phyloP scores from a whole-genome alignment of 345 rosid genomes.

The Linum tenue region DNA sequence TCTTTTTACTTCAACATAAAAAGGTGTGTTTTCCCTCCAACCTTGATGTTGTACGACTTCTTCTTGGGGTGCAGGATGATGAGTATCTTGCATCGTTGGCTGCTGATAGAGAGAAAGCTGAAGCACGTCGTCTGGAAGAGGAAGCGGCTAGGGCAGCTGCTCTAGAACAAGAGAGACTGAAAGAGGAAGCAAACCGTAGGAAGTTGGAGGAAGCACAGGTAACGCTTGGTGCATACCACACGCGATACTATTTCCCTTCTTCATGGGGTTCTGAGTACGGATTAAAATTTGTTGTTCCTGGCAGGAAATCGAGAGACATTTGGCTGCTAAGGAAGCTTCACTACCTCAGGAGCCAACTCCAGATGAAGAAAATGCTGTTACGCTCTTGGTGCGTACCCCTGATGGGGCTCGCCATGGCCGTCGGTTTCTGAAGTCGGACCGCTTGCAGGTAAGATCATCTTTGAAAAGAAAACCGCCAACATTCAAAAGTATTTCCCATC shows the following conservation, averaged over 20 bases:
- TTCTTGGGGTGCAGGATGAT: conserved; percentile 56
- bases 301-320: conserved; percentile 81
- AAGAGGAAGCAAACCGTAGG: conserved; percentile 66
- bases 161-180: conserved; percentile 58
- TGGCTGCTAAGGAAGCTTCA: conserved; percentile 85
- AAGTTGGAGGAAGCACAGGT: conserved; percentile 90
- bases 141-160: conserved; percentile 73
- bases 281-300: background rate
- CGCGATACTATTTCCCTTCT: background rate
- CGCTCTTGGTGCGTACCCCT: conserved; percentile 87
- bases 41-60: background rate
- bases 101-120: conserved; percentile 95
- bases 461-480: background rate
- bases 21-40: no score
- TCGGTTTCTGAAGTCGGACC: conserved; percentile 77
- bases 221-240: background rate
- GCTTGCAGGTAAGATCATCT: conserved; percentile 48
- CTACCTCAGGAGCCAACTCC: conserved; percentile 80
- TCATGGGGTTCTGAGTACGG: no score
- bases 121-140: conserved; percentile 62
- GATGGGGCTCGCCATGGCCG: conserved; percentile 90
- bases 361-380: conserved; percentile 75
- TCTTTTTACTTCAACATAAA: no score
- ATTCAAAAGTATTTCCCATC: background rate
- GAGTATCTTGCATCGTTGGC: conserved; percentile 90